These are phyloP conservation scores for Parafenestella ontariensis DNA, from an alignment of 2,329 filamentous ascomycete species.

Conservation along the genomic window DNA sequence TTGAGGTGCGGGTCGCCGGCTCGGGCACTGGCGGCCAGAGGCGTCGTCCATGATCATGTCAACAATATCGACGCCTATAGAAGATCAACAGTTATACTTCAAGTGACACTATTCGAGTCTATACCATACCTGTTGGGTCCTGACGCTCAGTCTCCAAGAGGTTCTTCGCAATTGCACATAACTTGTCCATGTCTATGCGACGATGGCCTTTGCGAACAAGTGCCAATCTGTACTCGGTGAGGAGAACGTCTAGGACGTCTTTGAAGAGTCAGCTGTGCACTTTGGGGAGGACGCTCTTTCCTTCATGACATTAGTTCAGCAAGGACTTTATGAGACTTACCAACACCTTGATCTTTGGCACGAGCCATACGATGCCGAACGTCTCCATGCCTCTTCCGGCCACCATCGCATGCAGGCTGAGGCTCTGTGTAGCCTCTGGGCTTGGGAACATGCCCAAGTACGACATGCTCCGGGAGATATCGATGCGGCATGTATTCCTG, in stretches of 20 bases:
- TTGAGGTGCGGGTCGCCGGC: not conserved
- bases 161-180: slow-evolving; percentile 19
- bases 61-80: slow-evolving; percentile 32
- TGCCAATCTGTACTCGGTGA: slow-evolving; percentile 25
- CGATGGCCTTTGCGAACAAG: slow-evolving; percentile 25
- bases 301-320: not conserved
- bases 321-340: slow-evolving; percentile 9
- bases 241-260: slow-evolving; percentile 38
- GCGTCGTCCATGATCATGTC: slow-evolving; percentile 36
- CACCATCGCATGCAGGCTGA: slow-evolving; percentile 6
- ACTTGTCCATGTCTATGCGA: slow-evolving; percentile 24
- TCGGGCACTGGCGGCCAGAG: not conserved
- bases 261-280: not conserved
- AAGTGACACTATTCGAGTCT: not conserved
- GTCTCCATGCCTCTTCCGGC: slow-evolving; percentile 10
- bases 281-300: not conserved
- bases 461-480: slow-evolving; percentile 38
- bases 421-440: slow-evolving; percentile 15
- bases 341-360: slow-evolving; percentile 34
- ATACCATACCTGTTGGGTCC: slow-evolving; percentile 17
- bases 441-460: slow-evolving; percentile 27
- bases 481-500: slow-evolving; percentile 28
- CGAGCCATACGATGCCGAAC: slow-evolving; percentile 35
- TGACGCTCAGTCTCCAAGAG: slow-evolving; percentile 27
- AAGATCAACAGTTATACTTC: not conserved